Percentiles rank a stretch among this genome's conserved stretches.
phyloP scores from a whole-genome alignment of 306 rosid genomes.

The Gastrolobium villosum region DNA sequence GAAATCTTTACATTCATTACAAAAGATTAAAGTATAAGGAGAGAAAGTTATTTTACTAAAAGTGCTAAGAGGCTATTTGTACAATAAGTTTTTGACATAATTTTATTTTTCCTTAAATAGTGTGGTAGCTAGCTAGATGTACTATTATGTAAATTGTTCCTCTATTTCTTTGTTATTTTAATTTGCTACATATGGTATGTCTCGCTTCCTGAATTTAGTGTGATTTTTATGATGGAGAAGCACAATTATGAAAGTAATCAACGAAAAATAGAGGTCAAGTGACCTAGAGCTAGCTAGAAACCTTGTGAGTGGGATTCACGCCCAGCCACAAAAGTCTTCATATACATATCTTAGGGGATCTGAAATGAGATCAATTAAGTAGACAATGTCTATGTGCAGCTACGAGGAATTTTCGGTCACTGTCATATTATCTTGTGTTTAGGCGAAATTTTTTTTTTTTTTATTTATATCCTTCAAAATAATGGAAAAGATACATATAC shows the following conservation, averaged over 20 bases:
- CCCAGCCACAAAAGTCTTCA: slow-evolving; percentile 1
- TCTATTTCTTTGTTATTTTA: too few species aligned
- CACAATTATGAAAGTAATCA: not conserved
- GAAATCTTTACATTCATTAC: too few species aligned
- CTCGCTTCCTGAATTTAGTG: not conserved
- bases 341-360: not conserved
- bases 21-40: not conserved
- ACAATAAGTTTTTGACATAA: not conserved
- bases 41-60: not conserved
- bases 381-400: not conserved
- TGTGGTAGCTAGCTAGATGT: too few species aligned
- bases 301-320: not conserved
- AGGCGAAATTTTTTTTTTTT: too few species aligned
- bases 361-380: too few species aligned
- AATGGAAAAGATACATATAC: too few species aligned
- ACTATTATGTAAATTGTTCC: too few species aligned
- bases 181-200: not conserved
- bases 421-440: too few species aligned
- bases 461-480: too few species aligned
- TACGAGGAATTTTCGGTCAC: not conserved
- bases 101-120: not conserved
- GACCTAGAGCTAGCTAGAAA: not conserved
- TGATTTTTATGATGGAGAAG: not conserved
- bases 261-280: not conserved
- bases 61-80: not conserved